phyloP scores from a whole-genome alignment of 139 green algal genomes.

The Astrephomene gubernaculifera region DNA sequence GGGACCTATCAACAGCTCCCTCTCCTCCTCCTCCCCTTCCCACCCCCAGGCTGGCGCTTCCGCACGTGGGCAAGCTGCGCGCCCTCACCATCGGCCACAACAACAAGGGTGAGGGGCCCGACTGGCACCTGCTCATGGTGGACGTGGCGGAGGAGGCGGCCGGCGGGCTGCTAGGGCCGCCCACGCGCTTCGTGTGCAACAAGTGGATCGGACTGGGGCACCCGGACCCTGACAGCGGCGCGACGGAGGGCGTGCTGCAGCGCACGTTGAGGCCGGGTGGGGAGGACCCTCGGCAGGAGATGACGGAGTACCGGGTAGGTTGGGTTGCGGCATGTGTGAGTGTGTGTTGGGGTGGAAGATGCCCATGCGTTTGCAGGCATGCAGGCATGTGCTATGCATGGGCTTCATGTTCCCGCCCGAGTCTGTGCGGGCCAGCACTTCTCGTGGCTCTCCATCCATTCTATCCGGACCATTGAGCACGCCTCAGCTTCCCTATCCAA shows the following conservation, averaged over 20 bases:
- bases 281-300: constrained; percentile 46
- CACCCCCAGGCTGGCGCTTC: constrained; percentile 66
- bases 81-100: constrained; percentile 76
- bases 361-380: no score
- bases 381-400: not conserved
- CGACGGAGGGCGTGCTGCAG: constrained; percentile 57
- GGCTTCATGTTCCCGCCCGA: not conserved
- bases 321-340: not conserved
- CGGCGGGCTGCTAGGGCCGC: not conserved
- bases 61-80: constrained; percentile 64
- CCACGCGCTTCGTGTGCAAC: constrained; percentile 54
- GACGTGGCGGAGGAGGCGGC: constrained; percentile 56
- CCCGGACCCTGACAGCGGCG: constrained; percentile 25
- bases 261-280: constrained; percentile 52
- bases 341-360: no score
- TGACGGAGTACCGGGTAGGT: constrained; percentile 59
- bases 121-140: constrained; percentile 71
- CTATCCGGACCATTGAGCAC: not conserved
- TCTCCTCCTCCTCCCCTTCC: no score
- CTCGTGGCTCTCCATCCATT: not conserved
- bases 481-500: no score
- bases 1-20: no score
- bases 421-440: not conserved
- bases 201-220: constrained; percentile 62
- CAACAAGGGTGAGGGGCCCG: constrained; percentile 52